A percentile compares a stretch with the other conserved stretches of the same genome.
phyloP scores from a whole-genome alignment of 345 rosid genomes.

The Eucalyptus regnans region DNA sequence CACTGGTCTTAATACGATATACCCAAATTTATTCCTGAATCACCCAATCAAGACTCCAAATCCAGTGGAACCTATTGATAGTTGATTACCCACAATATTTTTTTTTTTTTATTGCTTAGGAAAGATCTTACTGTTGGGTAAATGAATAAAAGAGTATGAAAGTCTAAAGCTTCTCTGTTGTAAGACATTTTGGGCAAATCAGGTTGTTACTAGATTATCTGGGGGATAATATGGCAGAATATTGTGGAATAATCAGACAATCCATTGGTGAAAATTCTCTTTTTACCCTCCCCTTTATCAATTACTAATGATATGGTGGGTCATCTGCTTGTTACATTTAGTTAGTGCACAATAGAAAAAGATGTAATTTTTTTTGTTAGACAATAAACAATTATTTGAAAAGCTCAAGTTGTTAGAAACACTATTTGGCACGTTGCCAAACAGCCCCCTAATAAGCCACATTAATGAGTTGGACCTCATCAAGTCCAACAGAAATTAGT shows the following conservation, averaged over 20 bases:
- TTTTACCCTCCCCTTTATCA: background rate
- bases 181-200: background rate
- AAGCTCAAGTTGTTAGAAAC: background rate
- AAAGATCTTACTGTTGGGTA: background rate
- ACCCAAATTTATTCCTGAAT: background rate
- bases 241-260: background rate
- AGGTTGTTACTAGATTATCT: background rate
- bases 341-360: background rate
- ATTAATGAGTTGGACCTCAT: too few species aligned
- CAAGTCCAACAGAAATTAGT: background rate
- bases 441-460: too few species aligned
- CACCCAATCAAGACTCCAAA: background rate
- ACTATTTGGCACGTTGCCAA: accelerated
- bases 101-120: too few species aligned
- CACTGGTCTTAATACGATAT: background rate
- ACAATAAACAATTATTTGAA: background rate
- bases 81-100: accelerated
- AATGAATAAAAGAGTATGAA: background rate
- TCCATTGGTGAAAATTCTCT: background rate
- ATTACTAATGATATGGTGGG: background rate
- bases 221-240: background rate
- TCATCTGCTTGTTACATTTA: background rate
- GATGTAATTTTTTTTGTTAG: background rate
- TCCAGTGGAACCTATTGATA: background rate
- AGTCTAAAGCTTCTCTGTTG: background rate